Conservation (phyloP, 1,284 basidiomycete species). For the Megacollybia platyphylla region DNA sequence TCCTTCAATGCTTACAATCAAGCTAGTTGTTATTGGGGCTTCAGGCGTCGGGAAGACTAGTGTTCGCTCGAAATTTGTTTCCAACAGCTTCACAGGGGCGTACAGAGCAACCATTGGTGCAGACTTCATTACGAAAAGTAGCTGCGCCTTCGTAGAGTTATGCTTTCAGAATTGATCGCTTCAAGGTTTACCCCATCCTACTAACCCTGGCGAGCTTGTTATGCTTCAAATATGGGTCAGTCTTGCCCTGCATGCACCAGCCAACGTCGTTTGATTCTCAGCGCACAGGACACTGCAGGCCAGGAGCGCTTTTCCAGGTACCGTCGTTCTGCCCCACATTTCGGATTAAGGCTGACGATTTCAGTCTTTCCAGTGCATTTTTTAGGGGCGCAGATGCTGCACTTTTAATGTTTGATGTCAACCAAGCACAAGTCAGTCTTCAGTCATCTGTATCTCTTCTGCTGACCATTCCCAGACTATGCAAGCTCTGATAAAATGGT, state of each 20-base stretch:
- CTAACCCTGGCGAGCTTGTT: constrained; percentile 35
- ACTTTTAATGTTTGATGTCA: constrained; percentile 71
- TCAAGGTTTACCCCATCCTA: constrained; percentile 36
- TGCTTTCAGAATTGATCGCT: no score
- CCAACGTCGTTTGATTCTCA: neutral
- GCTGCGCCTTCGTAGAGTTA: no score
- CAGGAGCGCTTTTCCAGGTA: constrained; percentile 65
- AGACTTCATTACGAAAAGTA: constrained; percentile 64
- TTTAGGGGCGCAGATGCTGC: constrained; percentile 75
- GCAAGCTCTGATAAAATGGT: constrained; percentile 55
- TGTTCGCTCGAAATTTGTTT: constrained; percentile 47
- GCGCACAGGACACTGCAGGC: constrained; percentile 56
- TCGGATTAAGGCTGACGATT: no score
- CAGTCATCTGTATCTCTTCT: no score
- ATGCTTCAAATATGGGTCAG: constrained; percentile 62
- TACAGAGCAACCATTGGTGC: constrained; percentile 78
- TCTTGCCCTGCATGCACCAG: constrained; percentile 7
- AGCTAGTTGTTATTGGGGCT: constrained; percentile 65
- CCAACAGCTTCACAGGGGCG: constrained; percentile 32
- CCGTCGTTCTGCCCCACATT: no score
- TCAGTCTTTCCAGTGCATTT: constrained; percentile 62
- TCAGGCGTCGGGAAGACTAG: constrained; percentile 73
- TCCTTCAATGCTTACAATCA: constrained; percentile 48
- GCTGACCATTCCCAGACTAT: constrained; percentile 27
- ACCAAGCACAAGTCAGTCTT: constrained; percentile 20